These are phyloP conservation scores for Carex scoparia DNA, from an alignment of 176 grass and related monocot species.

Conservation along the genomic window DNA sequence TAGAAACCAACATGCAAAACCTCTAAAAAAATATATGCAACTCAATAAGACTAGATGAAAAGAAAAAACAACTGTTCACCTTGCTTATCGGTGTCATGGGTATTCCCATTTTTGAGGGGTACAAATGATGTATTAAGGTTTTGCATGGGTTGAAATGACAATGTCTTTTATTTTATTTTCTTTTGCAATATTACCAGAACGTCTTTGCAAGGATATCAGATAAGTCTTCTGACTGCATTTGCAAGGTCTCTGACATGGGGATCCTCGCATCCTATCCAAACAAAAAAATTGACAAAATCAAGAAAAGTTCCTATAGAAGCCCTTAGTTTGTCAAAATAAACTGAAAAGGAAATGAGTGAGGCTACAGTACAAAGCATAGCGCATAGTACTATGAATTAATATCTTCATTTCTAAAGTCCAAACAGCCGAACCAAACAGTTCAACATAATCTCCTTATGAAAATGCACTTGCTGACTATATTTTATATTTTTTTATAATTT, in stretches of 20 bases:
- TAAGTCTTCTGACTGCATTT: constrained; percentile 38
- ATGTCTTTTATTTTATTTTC: neutral
- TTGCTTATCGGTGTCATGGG: neutral
- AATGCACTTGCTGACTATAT: no score
- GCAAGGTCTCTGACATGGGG: constrained; percentile 67
- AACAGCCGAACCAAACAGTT: no score
- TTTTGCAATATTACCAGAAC: neutral
- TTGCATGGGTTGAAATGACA: constrained; percentile 4
- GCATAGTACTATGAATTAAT: no score
- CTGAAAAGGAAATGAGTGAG: neutral
- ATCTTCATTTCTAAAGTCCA: no score
- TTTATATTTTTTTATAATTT: no score
- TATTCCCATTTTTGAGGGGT: neutral
- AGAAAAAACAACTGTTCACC: neutral
- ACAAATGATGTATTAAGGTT: neutral
- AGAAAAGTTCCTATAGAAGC: neutral
- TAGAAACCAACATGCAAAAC: neutral
- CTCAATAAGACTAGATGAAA: neutral
- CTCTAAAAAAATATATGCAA: neutral
- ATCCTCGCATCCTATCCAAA: constrained; percentile 61
- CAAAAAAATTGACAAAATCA: neutral
- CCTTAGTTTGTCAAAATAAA: neutral
- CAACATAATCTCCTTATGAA: no score
- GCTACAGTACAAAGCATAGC: no score
- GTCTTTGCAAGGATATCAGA: neutral